Percentiles rank a stretch among this genome's conserved stretches.
phyloP scores from a whole-genome alignment of 768 basidiomycete genomes.

The Phylloporus sp. region DNA sequence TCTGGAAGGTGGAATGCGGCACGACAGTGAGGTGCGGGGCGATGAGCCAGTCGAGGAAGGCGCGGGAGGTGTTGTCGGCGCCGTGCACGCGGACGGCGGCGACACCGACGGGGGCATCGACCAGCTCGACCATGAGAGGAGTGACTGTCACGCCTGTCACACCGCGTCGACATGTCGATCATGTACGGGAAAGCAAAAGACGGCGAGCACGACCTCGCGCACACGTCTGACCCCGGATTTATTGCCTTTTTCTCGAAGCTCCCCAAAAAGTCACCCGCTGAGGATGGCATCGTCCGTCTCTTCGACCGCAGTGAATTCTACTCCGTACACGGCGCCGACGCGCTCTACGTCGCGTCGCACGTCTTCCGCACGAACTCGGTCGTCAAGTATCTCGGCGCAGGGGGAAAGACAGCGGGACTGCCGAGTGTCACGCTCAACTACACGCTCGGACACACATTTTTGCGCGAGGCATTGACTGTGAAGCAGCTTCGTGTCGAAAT shows the following conservation, averaged over 20 bases:
- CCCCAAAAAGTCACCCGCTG: slow-evolving; percentile 59
- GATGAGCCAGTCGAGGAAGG: slow-evolving; percentile 80
- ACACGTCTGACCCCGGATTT: slow-evolving; percentile 59
- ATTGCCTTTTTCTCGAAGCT: slow-evolving; percentile 63
- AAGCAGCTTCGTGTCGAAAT: slow-evolving; percentile 93
- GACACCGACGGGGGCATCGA: slow-evolving; percentile 63
- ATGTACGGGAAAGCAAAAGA: slow-evolving; percentile 70
- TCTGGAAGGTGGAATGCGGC: slow-evolving; percentile 43
- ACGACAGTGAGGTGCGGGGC: slow-evolving; percentile 50
- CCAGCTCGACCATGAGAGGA: slow-evolving; percentile 22
- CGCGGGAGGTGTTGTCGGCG: slow-evolving; percentile 63
- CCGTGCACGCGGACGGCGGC: slow-evolving; percentile 81
- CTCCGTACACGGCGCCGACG: slow-evolving; percentile 86
- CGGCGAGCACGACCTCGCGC: slow-evolving; percentile 33
- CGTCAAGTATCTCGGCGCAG: slow-evolving; percentile 81
- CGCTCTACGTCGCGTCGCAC: slow-evolving; percentile 78
- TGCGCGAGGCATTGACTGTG: slow-evolving; percentile 85
- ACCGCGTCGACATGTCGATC: slow-evolving; percentile 38
- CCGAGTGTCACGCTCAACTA: slow-evolving; percentile 76
- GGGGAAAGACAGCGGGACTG: slow-evolving; percentile 55
- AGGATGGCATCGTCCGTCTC: slow-evolving; percentile 79
- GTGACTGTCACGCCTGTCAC: slow-evolving; percentile 22
- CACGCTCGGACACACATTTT: slow-evolving; percentile 72
- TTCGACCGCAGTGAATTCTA: slow-evolving; percentile 86
- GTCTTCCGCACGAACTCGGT: slow-evolving; percentile 88